These are phyloP conservation scores for Scutellaria minor DNA, from an alignment of 257 asterid genomes.

Conservation along the genomic window DNA sequence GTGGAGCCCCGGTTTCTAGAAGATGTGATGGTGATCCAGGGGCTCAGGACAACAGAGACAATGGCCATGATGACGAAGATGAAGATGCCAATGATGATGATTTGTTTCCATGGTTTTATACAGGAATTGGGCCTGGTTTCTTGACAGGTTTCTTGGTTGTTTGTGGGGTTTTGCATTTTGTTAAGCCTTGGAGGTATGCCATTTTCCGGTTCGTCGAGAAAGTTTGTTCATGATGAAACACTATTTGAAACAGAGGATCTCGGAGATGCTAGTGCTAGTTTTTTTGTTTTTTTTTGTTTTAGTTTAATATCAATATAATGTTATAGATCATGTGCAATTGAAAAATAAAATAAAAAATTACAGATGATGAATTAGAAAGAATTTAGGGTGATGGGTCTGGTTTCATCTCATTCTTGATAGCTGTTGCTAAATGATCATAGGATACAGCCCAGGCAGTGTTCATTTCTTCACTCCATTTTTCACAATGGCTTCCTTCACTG, in stretches of 20 bases:
- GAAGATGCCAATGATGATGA: constrained; percentile 28
- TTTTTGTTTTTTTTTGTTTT: no score
- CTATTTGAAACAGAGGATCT: neutral
- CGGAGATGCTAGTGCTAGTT: neutral
- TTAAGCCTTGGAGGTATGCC: constrained; percentile 25
- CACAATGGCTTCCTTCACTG: constrained; percentile 59
- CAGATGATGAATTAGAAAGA: no score
- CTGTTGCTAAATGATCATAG: constrained; percentile 64
- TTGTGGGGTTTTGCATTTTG: constrained; percentile 34
- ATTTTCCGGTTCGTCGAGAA: neutral
- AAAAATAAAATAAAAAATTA: no score
- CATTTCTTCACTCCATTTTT: constrained; percentile 63
- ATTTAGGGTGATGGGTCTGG: constrained; percentile 31
- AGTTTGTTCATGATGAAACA: no score
- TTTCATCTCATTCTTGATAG: constrained; percentile 59
- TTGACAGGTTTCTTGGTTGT: constrained; percentile 29
- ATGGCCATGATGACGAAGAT: neutral
- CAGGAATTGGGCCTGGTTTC: constrained; percentile 37
- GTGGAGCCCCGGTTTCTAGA: constrained; percentile 20
- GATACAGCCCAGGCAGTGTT: constrained; percentile 60
- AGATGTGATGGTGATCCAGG: constrained; percentile 22
- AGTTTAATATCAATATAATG: no score
- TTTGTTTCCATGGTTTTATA: constrained; percentile 32
- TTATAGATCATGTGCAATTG: no score
- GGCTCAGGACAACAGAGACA: neutral